These are phyloP conservation scores for Madurella fahalii DNA, from an alignment of 2,329 filamentous ascomycete genomes.

Conservation along the genomic window DNA sequence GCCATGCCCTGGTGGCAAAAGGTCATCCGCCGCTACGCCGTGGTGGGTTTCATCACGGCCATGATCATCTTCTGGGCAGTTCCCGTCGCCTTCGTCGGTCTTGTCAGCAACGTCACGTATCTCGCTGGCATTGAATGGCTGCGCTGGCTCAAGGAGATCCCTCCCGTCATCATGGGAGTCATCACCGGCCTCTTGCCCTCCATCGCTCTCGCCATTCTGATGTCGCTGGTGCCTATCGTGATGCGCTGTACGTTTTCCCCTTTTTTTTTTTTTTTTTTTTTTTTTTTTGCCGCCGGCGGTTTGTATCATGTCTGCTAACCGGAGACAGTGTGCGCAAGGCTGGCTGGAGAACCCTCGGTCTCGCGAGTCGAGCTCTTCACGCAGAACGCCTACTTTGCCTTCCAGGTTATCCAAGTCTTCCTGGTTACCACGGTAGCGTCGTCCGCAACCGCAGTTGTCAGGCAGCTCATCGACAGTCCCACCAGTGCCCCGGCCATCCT, in stretches of 20 bases:
- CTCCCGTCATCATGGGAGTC: conserved; percentile 68
- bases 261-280: not conserved
- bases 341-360: conserved; percentile 74
- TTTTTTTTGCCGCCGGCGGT: not conserved
- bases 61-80: conserved; percentile 85
- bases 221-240: conserved; percentile 79
- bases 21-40: conserved; percentile 65
- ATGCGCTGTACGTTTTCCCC: conserved; percentile 59
- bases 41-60: conserved; percentile 67
- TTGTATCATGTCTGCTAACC: not conserved
- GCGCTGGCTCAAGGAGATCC: conserved; percentile 66
- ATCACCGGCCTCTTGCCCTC: conserved; percentile 81
- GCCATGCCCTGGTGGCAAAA: conserved; percentile 83
- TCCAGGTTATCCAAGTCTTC: conserved; percentile 90
- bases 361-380: conserved; percentile 82
- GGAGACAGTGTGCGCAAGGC: conserved; percentile 64
- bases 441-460: conserved; percentile 67
- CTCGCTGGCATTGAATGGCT: conserved; percentile 65
- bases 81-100: conserved; percentile 72
- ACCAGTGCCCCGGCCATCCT: conserved; percentile 59
- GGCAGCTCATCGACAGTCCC: conserved; percentile 61
- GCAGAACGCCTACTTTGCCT: conserved; percentile 86
- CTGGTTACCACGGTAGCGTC: conserved; percentile 79
- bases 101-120: conserved; percentile 77
- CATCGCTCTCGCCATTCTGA: conserved; percentile 73